Percentiles rank a stretch among this genome's conserved stretches.
Evolutionary conservation across 805 yeast species (phyloP).

Genomic region (Metschnikowia arizonensis): DNA sequence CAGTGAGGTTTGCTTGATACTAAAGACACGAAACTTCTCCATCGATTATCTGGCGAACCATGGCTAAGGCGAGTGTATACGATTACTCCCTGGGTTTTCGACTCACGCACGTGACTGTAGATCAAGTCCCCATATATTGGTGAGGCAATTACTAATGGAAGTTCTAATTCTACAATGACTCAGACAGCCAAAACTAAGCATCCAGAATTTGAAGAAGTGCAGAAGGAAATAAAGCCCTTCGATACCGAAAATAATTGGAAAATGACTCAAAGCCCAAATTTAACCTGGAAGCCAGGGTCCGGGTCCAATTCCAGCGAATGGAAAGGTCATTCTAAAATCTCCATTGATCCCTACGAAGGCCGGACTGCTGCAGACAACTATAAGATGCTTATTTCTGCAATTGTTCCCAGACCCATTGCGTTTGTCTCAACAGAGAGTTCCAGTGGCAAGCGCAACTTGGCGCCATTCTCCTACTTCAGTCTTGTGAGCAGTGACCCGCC

Average conservation of each 20-base stretch:
- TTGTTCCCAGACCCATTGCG: slow-evolving; percentile 61
- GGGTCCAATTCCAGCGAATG: slow-evolving; percentile 46
- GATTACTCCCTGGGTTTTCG: background rate
- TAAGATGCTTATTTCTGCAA: slow-evolving; percentile 46
- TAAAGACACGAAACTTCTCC: too few species aligned
- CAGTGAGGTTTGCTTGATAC: too few species aligned
- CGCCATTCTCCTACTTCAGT: slow-evolving; percentile 59
- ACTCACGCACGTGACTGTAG: slow-evolving; percentile 1
- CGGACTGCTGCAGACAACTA: slow-evolving; percentile 45
- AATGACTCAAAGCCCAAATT: slow-evolving; percentile 24
- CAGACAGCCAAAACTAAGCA: slow-evolving; percentile 6
- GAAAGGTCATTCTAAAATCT: slow-evolving; percentile 42
- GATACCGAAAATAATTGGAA: slow-evolving; percentile 11
- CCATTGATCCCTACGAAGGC: slow-evolving; percentile 45
- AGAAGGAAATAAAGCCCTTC: slow-evolving; percentile 10
- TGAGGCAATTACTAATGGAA: background rate
- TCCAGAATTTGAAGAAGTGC: slow-evolving; percentile 12
- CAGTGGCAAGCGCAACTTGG: slow-evolving; percentile 45
- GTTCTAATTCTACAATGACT: background rate
- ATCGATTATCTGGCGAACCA: too few species aligned
- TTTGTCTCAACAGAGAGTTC: slow-evolving; percentile 46
- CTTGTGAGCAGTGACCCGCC: slow-evolving; percentile 55
- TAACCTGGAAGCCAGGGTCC: slow-evolving; percentile 43
- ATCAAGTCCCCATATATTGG: background rate
- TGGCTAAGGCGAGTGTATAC: too few species aligned